Evolutionary conservation across 495 filamentous ascomycete species (phyloP).

Genomic region (Viridothelium virens): DNA sequence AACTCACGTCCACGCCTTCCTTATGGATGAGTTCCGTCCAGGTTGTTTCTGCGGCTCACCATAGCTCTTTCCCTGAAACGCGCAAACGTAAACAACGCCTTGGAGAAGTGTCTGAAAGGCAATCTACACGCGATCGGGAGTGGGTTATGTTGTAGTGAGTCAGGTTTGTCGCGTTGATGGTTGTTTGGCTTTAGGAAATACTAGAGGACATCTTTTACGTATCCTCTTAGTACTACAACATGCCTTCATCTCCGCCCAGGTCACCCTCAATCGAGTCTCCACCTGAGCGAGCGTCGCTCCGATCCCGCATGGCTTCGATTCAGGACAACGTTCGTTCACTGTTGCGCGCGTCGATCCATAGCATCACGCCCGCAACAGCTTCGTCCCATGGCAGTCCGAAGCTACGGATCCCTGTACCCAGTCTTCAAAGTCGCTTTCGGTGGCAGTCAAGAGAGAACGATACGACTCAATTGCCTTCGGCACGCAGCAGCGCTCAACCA

Average conservation of each 20-base stretch:
- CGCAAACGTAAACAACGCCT: slow-evolving; percentile 7
- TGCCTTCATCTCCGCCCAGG: not conserved
- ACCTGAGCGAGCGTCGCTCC: not conserved
- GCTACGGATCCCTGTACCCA: slow-evolving; percentile 3
- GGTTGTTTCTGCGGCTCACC: not conserved
- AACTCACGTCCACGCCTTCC: slow-evolving; percentile 1
- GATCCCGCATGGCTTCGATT: slow-evolving; percentile 3
- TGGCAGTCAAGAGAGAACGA: not conserved
- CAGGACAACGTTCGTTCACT: slow-evolving; percentile 9
- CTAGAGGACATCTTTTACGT: not conserved
- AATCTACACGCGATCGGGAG: not conserved
- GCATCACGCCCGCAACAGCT: not conserved
- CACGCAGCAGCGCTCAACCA: not conserved
- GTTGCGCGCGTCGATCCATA: not conserved
- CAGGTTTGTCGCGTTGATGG: not conserved
- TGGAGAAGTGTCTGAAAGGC: not conserved
- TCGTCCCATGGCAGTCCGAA: not conserved
- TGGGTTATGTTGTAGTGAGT: not conserved
- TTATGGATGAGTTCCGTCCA: not conserved
- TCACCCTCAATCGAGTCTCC: not conserved
- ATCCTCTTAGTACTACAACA: not conserved
- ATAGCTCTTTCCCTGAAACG: not conserved
- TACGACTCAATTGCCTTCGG: not conserved
- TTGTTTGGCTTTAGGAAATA: not conserved
- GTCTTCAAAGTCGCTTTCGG: not conserved